Conservation (phyloP, 2,329 filamentous ascomycete species). For the Meredithiella fracta region DNA sequence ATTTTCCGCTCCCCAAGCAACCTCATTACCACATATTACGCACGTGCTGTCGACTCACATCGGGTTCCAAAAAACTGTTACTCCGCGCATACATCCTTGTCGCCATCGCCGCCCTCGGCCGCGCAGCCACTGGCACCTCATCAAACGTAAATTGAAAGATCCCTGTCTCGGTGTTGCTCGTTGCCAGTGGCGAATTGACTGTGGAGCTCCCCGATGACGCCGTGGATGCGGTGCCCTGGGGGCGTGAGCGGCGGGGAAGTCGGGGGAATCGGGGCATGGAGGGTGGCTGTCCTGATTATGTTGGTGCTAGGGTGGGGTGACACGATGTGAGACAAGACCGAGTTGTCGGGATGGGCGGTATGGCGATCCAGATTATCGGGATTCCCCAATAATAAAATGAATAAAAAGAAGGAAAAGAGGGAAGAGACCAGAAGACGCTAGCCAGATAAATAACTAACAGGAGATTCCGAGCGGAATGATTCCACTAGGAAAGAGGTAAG, state of each 20-base stretch:
- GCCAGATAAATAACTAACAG: too few species aligned
- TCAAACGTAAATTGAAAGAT: constrained; percentile 21
- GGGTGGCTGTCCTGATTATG: too few species aligned
- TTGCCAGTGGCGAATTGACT: neutral
- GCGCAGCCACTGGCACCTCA: constrained; percentile 9
- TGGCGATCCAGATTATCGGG: neutral
- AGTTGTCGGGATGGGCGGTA: neutral
- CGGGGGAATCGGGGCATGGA: constrained; percentile 2
- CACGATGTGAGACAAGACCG: neutral
- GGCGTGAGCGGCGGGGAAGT: neutral
- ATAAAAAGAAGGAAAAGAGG: too few species aligned
- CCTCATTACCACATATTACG: neutral
- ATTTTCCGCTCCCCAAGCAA: neutral
- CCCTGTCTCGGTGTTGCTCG: neutral
- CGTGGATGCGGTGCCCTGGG: neutral
- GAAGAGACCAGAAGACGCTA: too few species aligned
- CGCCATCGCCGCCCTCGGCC: constrained; percentile 1
- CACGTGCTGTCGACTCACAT: constrained; percentile 17
- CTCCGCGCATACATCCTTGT: constrained; percentile 16
- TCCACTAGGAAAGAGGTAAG: too few species aligned
- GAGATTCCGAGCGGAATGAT: too few species aligned
- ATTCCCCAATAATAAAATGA: too few species aligned
- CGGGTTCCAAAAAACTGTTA: constrained; percentile 22
- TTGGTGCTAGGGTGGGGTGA: neutral
- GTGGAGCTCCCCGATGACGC: neutral